Evolutionary conservation across 2,329 filamentous ascomycete genomes (phyloP), one percentile per base, ranked within the genome.

Genomic region (Colletotrichum cereale): DNA sequence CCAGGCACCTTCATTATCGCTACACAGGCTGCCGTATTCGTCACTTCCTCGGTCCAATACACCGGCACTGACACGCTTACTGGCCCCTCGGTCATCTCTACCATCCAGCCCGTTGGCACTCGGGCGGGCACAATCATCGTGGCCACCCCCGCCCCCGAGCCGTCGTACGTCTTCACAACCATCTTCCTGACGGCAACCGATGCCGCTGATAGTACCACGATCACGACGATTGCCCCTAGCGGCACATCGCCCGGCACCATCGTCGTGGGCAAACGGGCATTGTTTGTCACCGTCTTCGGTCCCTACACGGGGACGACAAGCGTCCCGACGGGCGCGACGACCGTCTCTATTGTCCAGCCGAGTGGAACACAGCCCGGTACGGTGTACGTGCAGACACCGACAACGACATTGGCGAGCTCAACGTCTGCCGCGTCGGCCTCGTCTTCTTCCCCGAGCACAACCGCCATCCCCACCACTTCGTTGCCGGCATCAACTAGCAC

Each of bases 1-100:
- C 73, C 71, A 0, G 73, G 74, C 0, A 72, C 68, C 1, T 29
- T 73, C 5, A 64, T 74, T 24, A 61, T 73, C 0, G 62, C 67
- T 7, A 60, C 56, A 2, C 34, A 57, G 5, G 65, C 73, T 1
- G 71, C 68, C 7, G 34, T 53, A 2, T 74, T 64, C 47, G 62
- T 72, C 3, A 75, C 73, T 0, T 58, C 70, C 6, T 62, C 66
- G 8, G 61, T 44, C 3, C n/a, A 44, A 6, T 70, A 64, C 62
- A 52, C 61, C 2, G 64, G 72, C 6, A 62, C 70, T 10, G 29
- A 11, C 0, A 55, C 62, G 0, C 57, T 72, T 14, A 70, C 65
- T 0, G 62, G 31, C 0, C 65, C 66, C 11, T 65, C 58, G 8
- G 65, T 64, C 5, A 34, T 73, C 3, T 63, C 56, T 2, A 74